A percentile compares a stretch with the other conserved stretches of the same genome.
Conservation (phyloP, 768 basidiomycete genomes). For the Clitopilus passeckerianus region DNA sequence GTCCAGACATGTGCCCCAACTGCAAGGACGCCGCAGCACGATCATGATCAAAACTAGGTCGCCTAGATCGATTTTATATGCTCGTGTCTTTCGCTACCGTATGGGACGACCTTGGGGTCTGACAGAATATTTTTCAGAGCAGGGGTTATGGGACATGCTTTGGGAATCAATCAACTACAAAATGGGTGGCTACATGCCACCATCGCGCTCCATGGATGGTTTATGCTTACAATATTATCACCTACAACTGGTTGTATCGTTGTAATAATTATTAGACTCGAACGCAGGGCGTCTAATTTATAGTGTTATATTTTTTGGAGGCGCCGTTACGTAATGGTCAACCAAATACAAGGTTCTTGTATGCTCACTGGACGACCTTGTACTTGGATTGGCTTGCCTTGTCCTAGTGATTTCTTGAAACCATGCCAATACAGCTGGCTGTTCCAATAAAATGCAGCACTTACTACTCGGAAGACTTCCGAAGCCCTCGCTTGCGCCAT, state of each 20-base stretch:
- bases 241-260: no score
- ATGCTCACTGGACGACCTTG: not conserved
- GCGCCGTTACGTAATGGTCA: not conserved
- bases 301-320: slow-evolving; percentile 3
- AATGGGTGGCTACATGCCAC: no score
- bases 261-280: not conserved
- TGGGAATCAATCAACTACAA: no score
- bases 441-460: not conserved
- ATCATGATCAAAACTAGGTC: slow-evolving; percentile 2
- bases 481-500: not conserved
- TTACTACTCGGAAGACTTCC: not conserved
- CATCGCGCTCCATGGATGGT: no score
- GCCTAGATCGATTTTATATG: not conserved
- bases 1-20: slow-evolving; percentile 42
- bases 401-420: no score
- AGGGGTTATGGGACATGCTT: no score
- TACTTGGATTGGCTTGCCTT: not conserved
- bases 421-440: not conserved
- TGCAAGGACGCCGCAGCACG: slow-evolving; percentile 18
- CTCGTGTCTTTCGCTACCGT: not conserved
- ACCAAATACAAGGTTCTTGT: not conserved
- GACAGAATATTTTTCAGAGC: no score
- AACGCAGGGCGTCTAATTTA: not conserved
- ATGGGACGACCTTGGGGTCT: not conserved
- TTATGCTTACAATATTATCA: no score